Evolutionary conservation across 1,284 basidiomycete species (phyloP).

Genomic region (Ganoderma resinaceum): DNA sequence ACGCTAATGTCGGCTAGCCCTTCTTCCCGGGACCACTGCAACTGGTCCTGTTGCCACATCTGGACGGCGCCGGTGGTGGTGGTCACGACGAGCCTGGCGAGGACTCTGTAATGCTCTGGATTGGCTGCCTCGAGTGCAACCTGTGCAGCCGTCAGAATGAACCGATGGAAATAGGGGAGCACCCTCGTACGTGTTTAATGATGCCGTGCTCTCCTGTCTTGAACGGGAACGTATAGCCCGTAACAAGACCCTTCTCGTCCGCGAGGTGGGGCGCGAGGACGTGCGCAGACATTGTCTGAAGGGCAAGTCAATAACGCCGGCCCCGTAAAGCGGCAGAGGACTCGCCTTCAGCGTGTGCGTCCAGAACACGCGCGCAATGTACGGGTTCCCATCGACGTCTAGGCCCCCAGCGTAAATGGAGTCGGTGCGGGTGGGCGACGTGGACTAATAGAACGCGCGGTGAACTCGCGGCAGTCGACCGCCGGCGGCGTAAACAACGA

Average conservation of each 20-base stretch:
- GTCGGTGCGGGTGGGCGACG: conserved; percentile 48
- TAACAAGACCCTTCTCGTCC: conserved; percentile 62
- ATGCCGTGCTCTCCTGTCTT: conserved; percentile 77
- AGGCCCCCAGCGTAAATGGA: conserved; percentile 69
- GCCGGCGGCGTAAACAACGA: conserved; percentile 18
- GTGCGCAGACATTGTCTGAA: conserved; percentile 59
- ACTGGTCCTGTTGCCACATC: conserved; percentile 68
- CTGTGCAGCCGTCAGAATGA: conserved; percentile 43
- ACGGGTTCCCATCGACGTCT: conserved; percentile 62
- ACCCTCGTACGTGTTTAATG: conserved; percentile 65
- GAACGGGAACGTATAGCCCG: conserved; percentile 75
- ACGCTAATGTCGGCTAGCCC: conserved; percentile 71
- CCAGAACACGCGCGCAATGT: conserved; percentile 80
- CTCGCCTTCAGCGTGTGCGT: conserved; percentile 64
- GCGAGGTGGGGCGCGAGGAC: conserved; percentile 63
- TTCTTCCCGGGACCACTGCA: conserved; percentile 88
- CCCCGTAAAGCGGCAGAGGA: conserved; percentile 22
- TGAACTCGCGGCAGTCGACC: conserved; percentile 9
- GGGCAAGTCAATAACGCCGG: conserved; percentile 12
- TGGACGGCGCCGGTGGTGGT: conserved; percentile 85
- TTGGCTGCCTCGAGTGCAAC: conserved; percentile 62
- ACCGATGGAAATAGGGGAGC: conserved; percentile 8
- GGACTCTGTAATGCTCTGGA: conserved; percentile 47
- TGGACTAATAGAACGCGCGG: conserved; percentile 39
- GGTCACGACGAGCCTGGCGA: conserved; percentile 64